Percentiles rank a stretch among this genome's conserved stretches.
phyloP scores from a whole-genome alignment of 2,329 filamentous ascomycete genomes.

The Fusarium newnesense region DNA sequence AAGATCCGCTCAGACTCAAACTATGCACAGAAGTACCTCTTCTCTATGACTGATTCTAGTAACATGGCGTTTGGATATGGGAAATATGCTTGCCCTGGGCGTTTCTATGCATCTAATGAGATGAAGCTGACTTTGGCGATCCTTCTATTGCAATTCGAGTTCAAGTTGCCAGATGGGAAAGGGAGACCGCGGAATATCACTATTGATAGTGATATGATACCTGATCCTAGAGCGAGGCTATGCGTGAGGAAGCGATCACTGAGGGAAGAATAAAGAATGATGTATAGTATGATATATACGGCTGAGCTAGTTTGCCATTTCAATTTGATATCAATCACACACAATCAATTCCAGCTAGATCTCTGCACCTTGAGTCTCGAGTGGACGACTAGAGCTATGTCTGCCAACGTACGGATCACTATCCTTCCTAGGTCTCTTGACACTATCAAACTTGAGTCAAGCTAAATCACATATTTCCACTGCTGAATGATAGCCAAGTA shows the following conservation, averaged over 20 bases:
- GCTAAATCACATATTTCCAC: neutral
- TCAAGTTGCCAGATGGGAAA: neutral
- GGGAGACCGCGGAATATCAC: neutral
- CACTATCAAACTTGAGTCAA: too few species aligned
- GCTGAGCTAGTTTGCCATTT: too few species aligned
- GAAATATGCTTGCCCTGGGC: neutral
- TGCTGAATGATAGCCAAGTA: too few species aligned
- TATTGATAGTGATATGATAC: neutral
- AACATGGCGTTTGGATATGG: neutral
- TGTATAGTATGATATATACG: too few species aligned
- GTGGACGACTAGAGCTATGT: neutral
- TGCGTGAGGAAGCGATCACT: neutral
- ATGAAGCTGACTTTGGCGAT: neutral
- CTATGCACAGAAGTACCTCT: neutral
- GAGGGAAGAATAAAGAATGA: neutral
- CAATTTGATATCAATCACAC: too few species aligned
- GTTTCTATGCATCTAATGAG: neutral
- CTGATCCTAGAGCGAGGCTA: neutral
- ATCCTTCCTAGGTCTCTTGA: accelerated
- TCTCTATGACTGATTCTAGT: neutral
- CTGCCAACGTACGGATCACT: too few species aligned
- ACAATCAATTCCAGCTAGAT: too few species aligned
- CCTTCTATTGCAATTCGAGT: neutral
- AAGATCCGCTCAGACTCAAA: neutral
- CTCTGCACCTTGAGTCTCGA: too few species aligned